Percentiles rank a stretch among this genome's conserved stretches.
phyloP scores from a whole-genome alignment of 768 basidiomycete species.

The Boletus rubroflammeus region DNA sequence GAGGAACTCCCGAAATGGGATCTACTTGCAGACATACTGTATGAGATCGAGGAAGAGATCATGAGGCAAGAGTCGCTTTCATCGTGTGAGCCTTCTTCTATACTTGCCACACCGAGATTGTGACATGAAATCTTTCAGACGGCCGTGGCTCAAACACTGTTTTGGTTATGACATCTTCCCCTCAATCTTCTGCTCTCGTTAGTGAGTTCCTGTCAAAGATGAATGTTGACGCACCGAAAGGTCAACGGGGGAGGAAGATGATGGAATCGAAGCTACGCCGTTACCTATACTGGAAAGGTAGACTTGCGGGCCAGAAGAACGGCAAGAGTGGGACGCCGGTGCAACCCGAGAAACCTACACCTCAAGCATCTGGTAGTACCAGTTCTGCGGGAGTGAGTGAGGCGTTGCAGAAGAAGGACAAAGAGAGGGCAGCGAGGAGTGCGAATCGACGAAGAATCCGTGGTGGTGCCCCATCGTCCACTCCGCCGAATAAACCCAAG shows the following conservation, averaged over 20 bases:
- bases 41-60: constrained; percentile 89
- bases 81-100: constrained; percentile 10
- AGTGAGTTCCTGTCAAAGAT: constrained; percentile 73
- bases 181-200: constrained; percentile 67
- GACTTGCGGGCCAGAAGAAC: constrained; percentile 30
- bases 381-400: constrained; percentile 48
- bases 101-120: background rate
- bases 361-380: constrained; percentile 15
- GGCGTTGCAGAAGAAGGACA: constrained; percentile 75
- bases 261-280: constrained; percentile 70
- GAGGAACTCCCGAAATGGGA: constrained; percentile 97
- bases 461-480: constrained; percentile 55
- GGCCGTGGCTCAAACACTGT: constrained; percentile 66
- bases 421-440: constrained; percentile 52
- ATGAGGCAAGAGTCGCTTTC: constrained; percentile 51
- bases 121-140: constrained; percentile 16
- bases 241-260: constrained; percentile 66
- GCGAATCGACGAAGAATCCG: constrained; percentile 71
- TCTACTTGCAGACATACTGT: constrained; percentile 74
- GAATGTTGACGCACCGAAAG: constrained; percentile 53
- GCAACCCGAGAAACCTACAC: constrained; percentile 1
- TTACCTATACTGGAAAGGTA: constrained; percentile 82
- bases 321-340: constrained; percentile 1
- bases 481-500: constrained; percentile 7
- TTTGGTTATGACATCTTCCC: constrained; percentile 85